A percentile compares a stretch with the other conserved stretches of the same genome.
phyloP scores from a whole-genome alignment of 495 filamentous ascomycete genomes.

The Elasticomyces elasticus region DNA sequence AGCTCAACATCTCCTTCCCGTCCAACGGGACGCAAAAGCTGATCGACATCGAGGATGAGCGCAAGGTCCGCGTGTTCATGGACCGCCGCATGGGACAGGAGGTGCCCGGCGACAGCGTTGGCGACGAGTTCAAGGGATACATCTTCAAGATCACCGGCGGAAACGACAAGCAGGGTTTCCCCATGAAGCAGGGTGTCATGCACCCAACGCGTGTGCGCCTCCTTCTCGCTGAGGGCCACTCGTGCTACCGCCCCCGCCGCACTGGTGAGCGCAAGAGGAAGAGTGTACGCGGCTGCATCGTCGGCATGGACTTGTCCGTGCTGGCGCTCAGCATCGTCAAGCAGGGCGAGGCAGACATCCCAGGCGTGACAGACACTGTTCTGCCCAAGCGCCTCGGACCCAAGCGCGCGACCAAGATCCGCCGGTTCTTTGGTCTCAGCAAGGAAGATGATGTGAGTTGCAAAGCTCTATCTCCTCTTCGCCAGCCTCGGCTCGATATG shows the following conservation, averaged over 20 bases:
- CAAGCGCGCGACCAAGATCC: slow-evolving; percentile 99
- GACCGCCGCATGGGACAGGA: slow-evolving; percentile 95
- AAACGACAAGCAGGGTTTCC: slow-evolving; percentile 99
- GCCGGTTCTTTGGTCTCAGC: slow-evolving; percentile 94
- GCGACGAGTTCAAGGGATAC: slow-evolving; percentile 98
- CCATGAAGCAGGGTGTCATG: slow-evolving; percentile 99
- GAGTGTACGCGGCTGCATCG: slow-evolving; percentile 95
- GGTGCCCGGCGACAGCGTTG: slow-evolving; percentile 85
- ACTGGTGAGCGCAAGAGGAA: slow-evolving; percentile 98
- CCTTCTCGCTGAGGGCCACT: slow-evolving; percentile 82
- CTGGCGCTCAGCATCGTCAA: slow-evolving; percentile 90
- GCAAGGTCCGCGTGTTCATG: slow-evolving; percentile 77
- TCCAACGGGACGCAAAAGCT: slow-evolving; percentile 99
- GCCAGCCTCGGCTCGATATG: slow-evolving; percentile 20
- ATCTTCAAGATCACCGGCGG: slow-evolving; percentile 96
- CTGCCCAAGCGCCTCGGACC: slow-evolving; percentile 96
- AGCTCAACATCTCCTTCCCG: slow-evolving; percentile 97
- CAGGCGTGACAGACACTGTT: slow-evolving; percentile 90
- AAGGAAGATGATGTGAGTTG: slow-evolving; percentile 98
- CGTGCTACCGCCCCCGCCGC: slow-evolving; percentile 95
- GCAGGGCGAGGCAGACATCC: slow-evolving; percentile 87
- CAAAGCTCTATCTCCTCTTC: slow-evolving; percentile 36
- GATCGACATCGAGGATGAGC: slow-evolving; percentile 97
- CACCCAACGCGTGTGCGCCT: slow-evolving; percentile 96
- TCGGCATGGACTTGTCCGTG: slow-evolving; percentile 85